These are phyloP conservation scores for Fusarium sp. DNA, from an alignment of 2,329 filamentous ascomycete genomes.

Conservation along the genomic window DNA sequence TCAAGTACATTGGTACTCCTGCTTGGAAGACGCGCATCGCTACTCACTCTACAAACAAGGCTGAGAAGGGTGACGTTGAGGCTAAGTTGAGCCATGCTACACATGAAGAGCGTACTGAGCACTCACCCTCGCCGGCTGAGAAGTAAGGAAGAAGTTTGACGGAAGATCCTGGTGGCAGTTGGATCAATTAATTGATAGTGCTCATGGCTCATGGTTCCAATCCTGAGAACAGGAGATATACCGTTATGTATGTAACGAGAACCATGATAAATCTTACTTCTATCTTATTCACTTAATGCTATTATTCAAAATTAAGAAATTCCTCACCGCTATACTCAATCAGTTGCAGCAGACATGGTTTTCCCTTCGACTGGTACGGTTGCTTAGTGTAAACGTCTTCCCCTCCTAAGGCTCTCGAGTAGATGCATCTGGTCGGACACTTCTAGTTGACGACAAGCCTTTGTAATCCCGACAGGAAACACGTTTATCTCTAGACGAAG, in stretches of 20 bases:
- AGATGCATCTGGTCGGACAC: too few species aligned
- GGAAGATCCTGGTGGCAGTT: not conserved
- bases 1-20: slow-evolving; percentile 33
- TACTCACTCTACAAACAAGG: slow-evolving; percentile 19
- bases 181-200: not conserved
- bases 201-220: not conserved
- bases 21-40: slow-evolving; percentile 39
- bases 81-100: slow-evolving; percentile 26
- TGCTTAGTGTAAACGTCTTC: not conserved
- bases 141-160: not conserved
- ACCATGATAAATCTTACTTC: rapidly evolving
- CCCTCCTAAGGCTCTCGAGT: too few species aligned
- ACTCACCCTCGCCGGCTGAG: not conserved
- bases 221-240: not conserved
- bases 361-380: too few species aligned
- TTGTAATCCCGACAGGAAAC: too few species aligned
- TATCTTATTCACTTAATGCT: not conserved
- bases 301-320: not conserved
- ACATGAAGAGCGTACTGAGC: slow-evolving; percentile 4
- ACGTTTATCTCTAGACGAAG: too few species aligned
- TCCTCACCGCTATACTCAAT: too few species aligned
- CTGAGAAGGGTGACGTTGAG: slow-evolving; percentile 38
- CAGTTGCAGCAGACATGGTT: too few species aligned
- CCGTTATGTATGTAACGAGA: not conserved
- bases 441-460: too few species aligned